Conservation (phyloP, 2,329 filamentous ascomycete genomes). For the Pezicula radicicola region DNA sequence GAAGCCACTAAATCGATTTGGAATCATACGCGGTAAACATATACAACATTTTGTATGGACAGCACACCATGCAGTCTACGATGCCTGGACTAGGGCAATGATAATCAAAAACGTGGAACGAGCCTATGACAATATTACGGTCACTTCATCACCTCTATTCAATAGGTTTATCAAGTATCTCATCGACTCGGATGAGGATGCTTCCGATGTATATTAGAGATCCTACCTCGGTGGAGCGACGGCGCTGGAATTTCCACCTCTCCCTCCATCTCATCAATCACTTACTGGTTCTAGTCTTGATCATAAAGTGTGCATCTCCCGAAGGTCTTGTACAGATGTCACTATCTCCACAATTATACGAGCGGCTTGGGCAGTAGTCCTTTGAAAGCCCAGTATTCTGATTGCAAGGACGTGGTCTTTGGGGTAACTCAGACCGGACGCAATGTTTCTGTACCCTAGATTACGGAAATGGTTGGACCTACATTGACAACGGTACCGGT, state of each 20-base stretch:
- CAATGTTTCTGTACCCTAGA: slow-evolving; percentile 31
- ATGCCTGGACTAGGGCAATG: slow-evolving; percentile 55
- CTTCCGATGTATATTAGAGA: slow-evolving; percentile 2
- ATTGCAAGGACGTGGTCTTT: slow-evolving; percentile 36
- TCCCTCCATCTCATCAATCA: not conserved
- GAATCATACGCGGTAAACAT: slow-evolving; percentile 2
- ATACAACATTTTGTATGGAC: slow-evolving; percentile 3
- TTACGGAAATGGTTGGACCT: slow-evolving; percentile 37
- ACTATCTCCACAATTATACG: slow-evolving; percentile 41
- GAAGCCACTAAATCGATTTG: slow-evolving; percentile 1
- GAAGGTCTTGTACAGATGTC: slow-evolving; percentile 29
- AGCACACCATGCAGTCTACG: slow-evolving; percentile 55
- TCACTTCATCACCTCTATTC: not conserved
- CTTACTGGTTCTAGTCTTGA: not conserved
- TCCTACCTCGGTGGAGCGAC: slow-evolving; percentile 7
- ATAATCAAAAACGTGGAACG: slow-evolving; percentile 1
- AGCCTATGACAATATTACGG: slow-evolving; percentile 22
- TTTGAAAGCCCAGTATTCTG: slow-evolving; percentile 32
- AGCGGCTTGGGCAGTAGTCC: slow-evolving; percentile 35
- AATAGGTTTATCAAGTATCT: slow-evolving; percentile 42
- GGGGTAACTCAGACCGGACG: slow-evolving; percentile 38
- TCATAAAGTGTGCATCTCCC: not conserved
- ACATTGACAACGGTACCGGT: slow-evolving; percentile 39
- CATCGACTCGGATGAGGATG: slow-evolving; percentile 32
- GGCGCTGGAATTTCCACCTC: not conserved